Evolutionary conservation across 345 rosid genomes (phyloP), one percentile per base, ranked within the genome.

Genomic region (Crucihimalaya himalaica): DNA sequence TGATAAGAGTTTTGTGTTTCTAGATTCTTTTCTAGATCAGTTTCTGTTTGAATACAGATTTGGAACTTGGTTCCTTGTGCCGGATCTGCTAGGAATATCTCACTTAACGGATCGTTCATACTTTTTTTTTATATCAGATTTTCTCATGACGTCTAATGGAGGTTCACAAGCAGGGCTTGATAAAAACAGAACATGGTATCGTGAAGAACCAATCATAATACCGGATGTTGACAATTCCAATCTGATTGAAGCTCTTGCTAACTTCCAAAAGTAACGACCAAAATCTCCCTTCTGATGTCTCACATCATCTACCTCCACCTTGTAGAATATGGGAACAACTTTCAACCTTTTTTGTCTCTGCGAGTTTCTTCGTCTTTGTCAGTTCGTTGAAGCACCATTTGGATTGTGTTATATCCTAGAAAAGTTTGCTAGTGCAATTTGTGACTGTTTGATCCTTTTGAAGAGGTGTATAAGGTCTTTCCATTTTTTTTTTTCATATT

Each of bases 401-500:
- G 46, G 46, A 42, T 42, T 42, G 46, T 42, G 46, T 8, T 42
- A 42, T 42, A 1, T 42, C 6, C 18, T 6, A 42, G 46, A 42
- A 15, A 48, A 48, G 27, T 54, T 42, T 11, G 63, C 63, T 13
- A 68, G 23, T 0, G 53, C 72, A 6, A 68, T 54, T 0, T 1
- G 10, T 0, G 63, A 68, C 27, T 68, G 19, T n/a, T 68, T 14
- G 7, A 68, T 68, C 46, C 72, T 68, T 28, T 15, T 18, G 25
- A 67, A 67, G 3, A 53, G 25, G 8, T 67, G 5, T 9, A 2
- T 40, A 37, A 67, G 53, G 27, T 68, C 63, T 12, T 40, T 42
- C 72, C 35, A n/a, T n/a, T n/a, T n/a, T n/a, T 7, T 67, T 67
- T 16, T 23, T 39, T 67, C 72, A 9, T 53, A 9, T 37, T 39